Conservation (phyloP, 176 grass and related monocot genomes). For the Oryza brachyantha region DNA sequence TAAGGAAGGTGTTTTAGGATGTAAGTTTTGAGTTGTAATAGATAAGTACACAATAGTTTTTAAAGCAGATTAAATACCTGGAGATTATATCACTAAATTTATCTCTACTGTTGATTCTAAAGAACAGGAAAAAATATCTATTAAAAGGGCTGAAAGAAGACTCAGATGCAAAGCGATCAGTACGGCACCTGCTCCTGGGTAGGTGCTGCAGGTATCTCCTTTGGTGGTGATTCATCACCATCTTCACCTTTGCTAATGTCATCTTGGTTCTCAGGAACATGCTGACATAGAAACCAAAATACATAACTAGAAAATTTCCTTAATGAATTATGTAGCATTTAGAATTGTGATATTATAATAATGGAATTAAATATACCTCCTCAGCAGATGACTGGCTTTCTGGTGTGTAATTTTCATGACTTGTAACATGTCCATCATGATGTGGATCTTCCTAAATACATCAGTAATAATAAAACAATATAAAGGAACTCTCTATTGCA, state of each 20-base stretch:
- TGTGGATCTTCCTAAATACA: conserved; percentile 46
- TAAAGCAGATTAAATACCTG: background rate
- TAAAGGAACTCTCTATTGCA: background rate
- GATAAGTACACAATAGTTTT: background rate
- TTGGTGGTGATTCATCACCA: conserved; percentile 17
- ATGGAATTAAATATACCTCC: conserved; percentile 35
- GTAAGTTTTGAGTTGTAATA: background rate
- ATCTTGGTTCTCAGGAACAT: conserved; percentile 33
- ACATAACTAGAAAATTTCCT: conserved; percentile 1
- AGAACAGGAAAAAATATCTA: background rate
- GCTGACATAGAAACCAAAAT: conserved; percentile 36
- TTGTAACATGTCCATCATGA: conserved; percentile 35
- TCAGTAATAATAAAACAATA: conserved; percentile 9
- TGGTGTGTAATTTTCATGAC: conserved; percentile 38
- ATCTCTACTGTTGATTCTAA: conserved; percentile 4
- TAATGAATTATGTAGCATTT: background rate
- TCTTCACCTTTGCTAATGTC: background rate
- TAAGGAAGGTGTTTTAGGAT: background rate
- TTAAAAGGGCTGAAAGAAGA: conserved; percentile 24
- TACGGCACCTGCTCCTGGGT: conserved; percentile 39
- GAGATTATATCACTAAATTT: conserved; percentile 15
- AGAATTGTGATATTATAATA: conserved; percentile 10
- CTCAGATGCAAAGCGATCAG: conserved; percentile 12
- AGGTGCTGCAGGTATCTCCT: conserved; percentile 27
- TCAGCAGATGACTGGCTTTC: conserved; percentile 33